Conservation (phyloP, 306 rosid species). For the Vicia villosa region DNA sequence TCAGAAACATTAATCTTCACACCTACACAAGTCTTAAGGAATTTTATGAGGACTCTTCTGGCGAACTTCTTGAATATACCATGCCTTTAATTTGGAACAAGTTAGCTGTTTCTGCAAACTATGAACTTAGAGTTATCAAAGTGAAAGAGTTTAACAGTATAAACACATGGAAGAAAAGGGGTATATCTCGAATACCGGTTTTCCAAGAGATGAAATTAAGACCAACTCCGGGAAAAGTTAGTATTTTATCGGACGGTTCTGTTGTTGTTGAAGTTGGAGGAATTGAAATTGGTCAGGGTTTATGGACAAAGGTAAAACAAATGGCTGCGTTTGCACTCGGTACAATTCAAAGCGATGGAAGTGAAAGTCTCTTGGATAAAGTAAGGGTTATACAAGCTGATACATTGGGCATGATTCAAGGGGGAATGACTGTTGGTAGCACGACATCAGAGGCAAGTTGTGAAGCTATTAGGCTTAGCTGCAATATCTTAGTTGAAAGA, state of each 20-base stretch:
- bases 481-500: too few species aligned
- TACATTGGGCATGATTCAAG: slow-evolving; percentile 75
- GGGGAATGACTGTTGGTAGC: slow-evolving; percentile 42
- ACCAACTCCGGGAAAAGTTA: slow-evolving; percentile 74
- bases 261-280: slow-evolving; percentile 90
- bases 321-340: slow-evolving; percentile 61
- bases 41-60: too few species aligned
- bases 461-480: too few species aligned
- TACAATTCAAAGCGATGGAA: slow-evolving; percentile 49
- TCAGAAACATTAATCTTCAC: too few species aligned
- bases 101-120: too few species aligned
- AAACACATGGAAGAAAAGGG: too few species aligned
- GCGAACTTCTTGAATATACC: too few species aligned
- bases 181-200: slow-evolving; percentile 39
- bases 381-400: slow-evolving; percentile 77
- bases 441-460: too few species aligned
- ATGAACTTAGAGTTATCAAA: too few species aligned
- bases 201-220: slow-evolving; percentile 33
- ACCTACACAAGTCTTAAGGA: too few species aligned
- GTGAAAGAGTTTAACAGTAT: too few species aligned
- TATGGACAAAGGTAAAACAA: slow-evolving; percentile 55
- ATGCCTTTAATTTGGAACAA: too few species aligned
- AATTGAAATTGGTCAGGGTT: slow-evolving; percentile 89
- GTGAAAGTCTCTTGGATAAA: slow-evolving; percentile 57
- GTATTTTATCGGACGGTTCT: slow-evolving; percentile 72